Conservation (phyloP, 257 asterid species). For the Solanum sitiens region DNA sequence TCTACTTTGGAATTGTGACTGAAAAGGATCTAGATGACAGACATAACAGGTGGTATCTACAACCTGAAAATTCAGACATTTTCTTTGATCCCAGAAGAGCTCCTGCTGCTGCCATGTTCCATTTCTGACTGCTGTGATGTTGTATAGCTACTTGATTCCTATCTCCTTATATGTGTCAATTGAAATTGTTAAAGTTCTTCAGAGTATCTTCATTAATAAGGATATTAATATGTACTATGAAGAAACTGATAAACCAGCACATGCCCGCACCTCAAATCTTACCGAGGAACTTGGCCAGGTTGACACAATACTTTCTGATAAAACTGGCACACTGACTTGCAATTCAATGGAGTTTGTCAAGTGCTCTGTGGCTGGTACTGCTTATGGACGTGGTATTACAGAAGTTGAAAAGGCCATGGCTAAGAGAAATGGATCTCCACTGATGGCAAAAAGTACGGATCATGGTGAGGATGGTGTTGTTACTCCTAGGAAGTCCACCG, state of each 20-base stretch:
- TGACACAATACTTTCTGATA: slow-evolving; percentile 80
- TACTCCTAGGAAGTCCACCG: slow-evolving; percentile 18
- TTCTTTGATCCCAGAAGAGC: slow-evolving; percentile 73
- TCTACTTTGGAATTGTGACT: slow-evolving; percentile 68
- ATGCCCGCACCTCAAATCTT: slow-evolving; percentile 81
- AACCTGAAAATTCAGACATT: slow-evolving; percentile 32
- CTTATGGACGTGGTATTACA: slow-evolving; percentile 70
- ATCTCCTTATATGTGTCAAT: slow-evolving; percentile 82
- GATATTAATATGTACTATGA: slow-evolving; percentile 79
- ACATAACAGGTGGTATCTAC: slow-evolving; percentile 66
- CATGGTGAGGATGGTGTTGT: slow-evolving; percentile 5
- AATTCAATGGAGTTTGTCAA: slow-evolving; percentile 94
- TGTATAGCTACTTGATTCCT: slow-evolving; percentile 73
- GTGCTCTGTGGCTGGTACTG: slow-evolving; percentile 81
- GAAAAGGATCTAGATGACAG: slow-evolving; percentile 44
- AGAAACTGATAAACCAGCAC: slow-evolving; percentile 87
- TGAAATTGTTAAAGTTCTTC: slow-evolving; percentile 85
- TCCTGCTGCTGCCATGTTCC: slow-evolving; percentile 58
- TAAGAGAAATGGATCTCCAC: slow-evolving; percentile 57
- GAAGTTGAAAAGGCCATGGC: slow-evolving; percentile 93
- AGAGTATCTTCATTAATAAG: slow-evolving; percentile 69
- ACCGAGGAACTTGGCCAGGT: slow-evolving; percentile 94
- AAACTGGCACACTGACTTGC: slow-evolving; percentile 87
- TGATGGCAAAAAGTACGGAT: slow-evolving; percentile 27
- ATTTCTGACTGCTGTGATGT: slow-evolving; percentile 65